These are phyloP conservation scores for Clarireedia monteithiana DNA, from an alignment of 2,329 filamentous ascomycete species.

Conservation along the genomic window DNA sequence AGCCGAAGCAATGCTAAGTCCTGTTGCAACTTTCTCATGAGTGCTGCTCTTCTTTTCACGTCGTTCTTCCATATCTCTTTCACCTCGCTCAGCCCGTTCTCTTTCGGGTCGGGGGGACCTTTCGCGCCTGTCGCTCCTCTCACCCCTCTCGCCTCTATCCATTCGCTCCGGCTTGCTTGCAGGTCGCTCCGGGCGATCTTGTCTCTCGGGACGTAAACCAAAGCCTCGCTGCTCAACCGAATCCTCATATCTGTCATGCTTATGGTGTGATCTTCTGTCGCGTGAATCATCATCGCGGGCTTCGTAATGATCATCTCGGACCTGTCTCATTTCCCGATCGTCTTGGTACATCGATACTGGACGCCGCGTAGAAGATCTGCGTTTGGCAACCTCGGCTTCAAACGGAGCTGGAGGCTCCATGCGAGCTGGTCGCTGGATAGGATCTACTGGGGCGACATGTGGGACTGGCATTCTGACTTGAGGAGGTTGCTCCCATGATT, in stretches of 20 bases:
- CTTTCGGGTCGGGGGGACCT: conserved; percentile 13
- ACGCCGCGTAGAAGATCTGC: conserved; percentile 25
- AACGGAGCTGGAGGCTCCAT: conserved; percentile 17
- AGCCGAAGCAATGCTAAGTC: conserved; percentile 28
- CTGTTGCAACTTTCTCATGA: conserved; percentile 25
- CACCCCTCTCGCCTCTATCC: conserved; percentile 11
- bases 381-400: conserved; percentile 26
- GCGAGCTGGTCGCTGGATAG: conserved; percentile 20
- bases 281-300: conserved; percentile 21
- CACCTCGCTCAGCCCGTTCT: conserved; percentile 10
- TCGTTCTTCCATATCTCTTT: conserved; percentile 4
- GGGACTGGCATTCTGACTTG: conserved; percentile 36
- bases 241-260: conserved; percentile 25
- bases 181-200: conserved; percentile 3
- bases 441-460: conserved; percentile 23
- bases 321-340: conserved; percentile 11
- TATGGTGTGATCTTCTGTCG: conserved; percentile 11
- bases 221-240: conserved; percentile 20
- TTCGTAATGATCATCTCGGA: conserved; percentile 28
- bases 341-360: conserved; percentile 26
- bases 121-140: conserved; percentile 11
- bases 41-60: conserved; percentile 17
- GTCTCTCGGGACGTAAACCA: conserved; percentile 17
- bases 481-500: conserved; percentile 38
- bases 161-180: conserved; percentile 2